phyloP scores from a whole-genome alignment of 1,284 basidiomycete genomes.

The Rhodotorula mucilaginosa region DNA sequence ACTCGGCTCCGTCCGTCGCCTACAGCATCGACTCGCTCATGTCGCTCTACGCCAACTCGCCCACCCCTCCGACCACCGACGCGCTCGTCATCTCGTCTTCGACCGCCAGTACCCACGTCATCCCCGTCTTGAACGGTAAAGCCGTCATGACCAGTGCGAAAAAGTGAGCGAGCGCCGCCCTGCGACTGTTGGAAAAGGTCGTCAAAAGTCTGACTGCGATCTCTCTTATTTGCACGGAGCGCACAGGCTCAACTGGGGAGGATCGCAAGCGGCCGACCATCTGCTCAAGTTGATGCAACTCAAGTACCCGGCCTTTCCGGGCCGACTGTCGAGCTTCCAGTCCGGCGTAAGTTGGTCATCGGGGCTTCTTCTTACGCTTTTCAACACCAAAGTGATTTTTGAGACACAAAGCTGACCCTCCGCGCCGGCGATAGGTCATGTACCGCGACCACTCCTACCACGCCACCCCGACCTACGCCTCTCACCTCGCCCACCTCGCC shows the following conservation, averaged over 20 bases:
- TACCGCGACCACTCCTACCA: slow-evolving; percentile 83
- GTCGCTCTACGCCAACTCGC: slow-evolving; percentile 77
- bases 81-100: slow-evolving; percentile 82
- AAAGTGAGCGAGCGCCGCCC: slow-evolving; percentile 56
- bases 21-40: slow-evolving; percentile 91
- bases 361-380: not conserved
- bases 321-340: slow-evolving; percentile 56
- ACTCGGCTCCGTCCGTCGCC: slow-evolving; percentile 77
- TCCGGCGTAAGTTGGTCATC: slow-evolving; percentile 50
- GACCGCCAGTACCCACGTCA: slow-evolving; percentile 77
- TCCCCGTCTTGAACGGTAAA: slow-evolving; percentile 76
- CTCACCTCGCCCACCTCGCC: slow-evolving; percentile 61
- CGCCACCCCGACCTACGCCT: slow-evolving; percentile 67
- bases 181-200: not conserved
- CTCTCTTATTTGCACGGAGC: no score
- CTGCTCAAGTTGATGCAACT: slow-evolving; percentile 88
- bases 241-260: no score
- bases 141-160: slow-evolving; percentile 79
- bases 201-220: not conserved
- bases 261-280: slow-evolving; percentile 83
- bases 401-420: slow-evolving; percentile 47
- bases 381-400: no score
- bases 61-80: slow-evolving; percentile 57
- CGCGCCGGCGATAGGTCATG: slow-evolving; percentile 67
- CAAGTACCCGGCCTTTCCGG: slow-evolving; percentile 86